A percentile compares a stretch with the other conserved stretches of the same genome.
phyloP scores from a whole-genome alignment of 2,329 filamentous ascomycete species.

The Didymella pomorum region DNA sequence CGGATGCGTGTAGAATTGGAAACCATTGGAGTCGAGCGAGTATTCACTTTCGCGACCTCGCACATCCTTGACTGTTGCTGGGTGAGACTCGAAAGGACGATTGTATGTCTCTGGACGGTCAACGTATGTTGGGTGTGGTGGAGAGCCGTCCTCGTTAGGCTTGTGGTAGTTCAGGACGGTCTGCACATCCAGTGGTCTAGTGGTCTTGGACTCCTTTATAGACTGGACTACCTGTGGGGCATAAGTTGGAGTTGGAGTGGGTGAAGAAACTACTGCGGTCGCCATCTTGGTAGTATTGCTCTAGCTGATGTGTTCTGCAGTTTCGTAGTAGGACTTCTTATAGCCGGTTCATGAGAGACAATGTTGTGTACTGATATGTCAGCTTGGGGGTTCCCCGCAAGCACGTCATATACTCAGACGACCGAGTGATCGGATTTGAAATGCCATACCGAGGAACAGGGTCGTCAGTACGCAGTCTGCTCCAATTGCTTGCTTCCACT shows the following conservation, averaged over 20 bases:
- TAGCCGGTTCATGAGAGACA: slow-evolving; percentile 13
- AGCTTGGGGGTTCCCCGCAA: slow-evolving; percentile 43
- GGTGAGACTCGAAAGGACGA: background rate
- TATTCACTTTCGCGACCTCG: background rate
- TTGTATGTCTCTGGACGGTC: background rate
- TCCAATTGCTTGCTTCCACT: background rate
- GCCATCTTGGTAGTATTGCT: background rate
- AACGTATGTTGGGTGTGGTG: background rate
- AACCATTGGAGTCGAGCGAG: background rate
- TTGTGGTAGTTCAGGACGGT: background rate
- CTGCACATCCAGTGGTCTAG: background rate
- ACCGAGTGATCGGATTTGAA: slow-evolving; percentile 21
- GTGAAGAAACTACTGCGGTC: background rate
- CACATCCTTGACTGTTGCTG: background rate
- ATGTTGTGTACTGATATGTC: slow-evolving; percentile 29
- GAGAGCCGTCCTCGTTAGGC: background rate
- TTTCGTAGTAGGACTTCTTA: background rate
- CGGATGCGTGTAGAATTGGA: background rate
- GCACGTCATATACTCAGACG: slow-evolving; percentile 37
- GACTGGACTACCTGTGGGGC: background rate
- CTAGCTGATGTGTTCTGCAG: background rate
- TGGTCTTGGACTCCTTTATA: background rate
- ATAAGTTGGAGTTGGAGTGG: background rate
- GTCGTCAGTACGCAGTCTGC: background rate
- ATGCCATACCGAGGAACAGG: background rate